Base-by-base conservation (phyloP, 75 land plant species). In the Gnetum montanum region DNA sequence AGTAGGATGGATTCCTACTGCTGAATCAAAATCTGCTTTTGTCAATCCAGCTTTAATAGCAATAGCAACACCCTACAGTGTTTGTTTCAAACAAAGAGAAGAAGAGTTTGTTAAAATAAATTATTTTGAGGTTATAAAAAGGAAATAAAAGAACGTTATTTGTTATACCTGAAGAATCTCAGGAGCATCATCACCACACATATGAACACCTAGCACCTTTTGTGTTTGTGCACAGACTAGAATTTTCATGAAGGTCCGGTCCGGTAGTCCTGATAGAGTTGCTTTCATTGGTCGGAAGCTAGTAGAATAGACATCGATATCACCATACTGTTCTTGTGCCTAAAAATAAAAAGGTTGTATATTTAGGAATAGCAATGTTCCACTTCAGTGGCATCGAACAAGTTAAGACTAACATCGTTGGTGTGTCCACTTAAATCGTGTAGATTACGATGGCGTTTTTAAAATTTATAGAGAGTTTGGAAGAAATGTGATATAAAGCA, bases 1-100 rank as follows among this genome's bases (percentile, higher is more conserved):
- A 56, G 99, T 95, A 4, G 99, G 99, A 58, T 95, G 99, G 57
- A 95, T 73, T 34, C 99, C 99, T 43, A 95, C 84, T 6, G 99
- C 90, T 23, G 80, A 57, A 75, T 95, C 99, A 71, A 90, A 91
- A 49, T 84, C 81, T 53, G 84, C 78, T 66, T 95, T 95, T 16
- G 86, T 90, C 58, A 95, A 58, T 4, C 97, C 99, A 49, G 84
- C 97, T 61, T 90, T 95, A 16, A 95, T 81, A 59, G 93, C 99
- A 64, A 95, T 76, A 28, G 91, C 97, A 74, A 95, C 66, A 13
- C 99, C 99, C 99, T 95, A 70, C 34, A 58, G 31, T 12, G 46
- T 41, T 41, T 40, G 13, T 4, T 41, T 41, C 16, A 18, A 41
- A 41, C 16, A 15, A 41, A 37, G 24, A 47, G 63, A 34, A 61